phyloP scores from a whole-genome alignment of 352 stramenopile species.

The Pythium sukuiense region DNA sequence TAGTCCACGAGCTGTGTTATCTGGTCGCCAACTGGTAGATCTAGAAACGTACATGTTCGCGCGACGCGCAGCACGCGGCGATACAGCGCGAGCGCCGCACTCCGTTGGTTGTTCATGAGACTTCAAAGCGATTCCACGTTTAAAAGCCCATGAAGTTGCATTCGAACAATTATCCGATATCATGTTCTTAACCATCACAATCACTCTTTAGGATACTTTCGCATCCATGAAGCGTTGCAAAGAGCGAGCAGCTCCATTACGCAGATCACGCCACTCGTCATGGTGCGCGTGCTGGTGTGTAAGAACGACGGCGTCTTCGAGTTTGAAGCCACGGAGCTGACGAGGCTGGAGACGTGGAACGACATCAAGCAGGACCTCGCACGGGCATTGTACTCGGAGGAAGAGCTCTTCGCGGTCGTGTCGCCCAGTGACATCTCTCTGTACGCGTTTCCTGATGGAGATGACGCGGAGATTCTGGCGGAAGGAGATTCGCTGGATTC shows the following conservation, averaged over 20 bases:
- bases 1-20: no score
- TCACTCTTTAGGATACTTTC: slow-evolving; percentile 7
- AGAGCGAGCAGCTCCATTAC: background rate
- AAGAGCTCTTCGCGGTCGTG: slow-evolving; percentile 70
- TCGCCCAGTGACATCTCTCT: slow-evolving; percentile 55
- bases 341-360: slow-evolving; percentile 29
- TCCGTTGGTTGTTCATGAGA: slow-evolving; percentile 21
- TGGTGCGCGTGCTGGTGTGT: slow-evolving; percentile 67
- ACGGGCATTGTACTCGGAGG: slow-evolving; percentile 61
- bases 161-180: background rate
- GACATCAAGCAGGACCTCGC: slow-evolving; percentile 65
- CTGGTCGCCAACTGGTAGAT: no score
- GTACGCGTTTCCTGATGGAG: slow-evolving; percentile 54
- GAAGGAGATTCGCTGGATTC: slow-evolving; percentile 17
- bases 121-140: slow-evolving; percentile 6
- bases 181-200: slow-evolving; percentile 2
- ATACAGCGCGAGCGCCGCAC: slow-evolving; percentile 58
- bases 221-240: background rate
- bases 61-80: slow-evolving; percentile 72
- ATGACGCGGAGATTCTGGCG: slow-evolving; percentile 36
- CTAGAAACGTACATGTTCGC: slow-evolving; percentile 54
- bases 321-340: slow-evolving; percentile 48
- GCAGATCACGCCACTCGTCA: background rate
- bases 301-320: slow-evolving; percentile 83
- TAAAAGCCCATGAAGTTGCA: background rate